A percentile compares a stretch with the other conserved stretches of the same genome.
Evolutionary conservation across 2,329 filamentous ascomycete genomes (phyloP).

Genomic region (Aspergillus aculeatus): DNA sequence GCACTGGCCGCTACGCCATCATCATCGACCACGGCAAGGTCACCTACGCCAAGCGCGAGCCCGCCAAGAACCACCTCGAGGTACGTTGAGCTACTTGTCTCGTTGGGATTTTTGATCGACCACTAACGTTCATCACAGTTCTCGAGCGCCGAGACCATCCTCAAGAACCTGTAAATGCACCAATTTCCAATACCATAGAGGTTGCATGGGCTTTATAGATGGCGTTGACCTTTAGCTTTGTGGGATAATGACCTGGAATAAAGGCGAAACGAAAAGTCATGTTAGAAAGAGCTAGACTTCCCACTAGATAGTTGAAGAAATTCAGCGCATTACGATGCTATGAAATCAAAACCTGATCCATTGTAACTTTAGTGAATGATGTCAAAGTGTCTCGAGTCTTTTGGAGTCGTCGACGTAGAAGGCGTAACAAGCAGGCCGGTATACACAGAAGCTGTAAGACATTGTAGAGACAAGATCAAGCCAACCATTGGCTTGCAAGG

Average conservation of each 20-base stretch:
- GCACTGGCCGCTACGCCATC: constrained; percentile 77
- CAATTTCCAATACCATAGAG: constrained; percentile 12
- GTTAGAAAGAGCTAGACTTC: constrained; percentile 21
- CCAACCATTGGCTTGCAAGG: neutral
- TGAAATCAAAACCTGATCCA: constrained; percentile 12
- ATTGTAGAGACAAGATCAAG: neutral
- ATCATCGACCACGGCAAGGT: constrained; percentile 82
- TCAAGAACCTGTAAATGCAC: constrained; percentile 37
- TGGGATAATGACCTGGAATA: constrained; percentile 20
- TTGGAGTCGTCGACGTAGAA: neutral
- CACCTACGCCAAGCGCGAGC: constrained; percentile 74
- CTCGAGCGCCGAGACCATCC: constrained; percentile 39
- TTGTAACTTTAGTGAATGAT: constrained; percentile 6
- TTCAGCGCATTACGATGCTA: constrained; percentile 27
- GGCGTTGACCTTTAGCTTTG: constrained; percentile 14
- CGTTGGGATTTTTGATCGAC: too few species aligned
- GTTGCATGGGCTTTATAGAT: constrained; percentile 16
- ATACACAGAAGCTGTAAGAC: neutral
- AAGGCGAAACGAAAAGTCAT: constrained; percentile 7
- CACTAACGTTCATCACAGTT: constrained; percentile 29
- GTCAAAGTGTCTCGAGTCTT: neutral
- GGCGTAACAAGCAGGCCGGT: neutral
- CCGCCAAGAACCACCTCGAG: constrained; percentile 43
- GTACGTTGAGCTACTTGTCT: constrained; percentile 27
- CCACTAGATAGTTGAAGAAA: constrained; percentile 19